These are phyloP conservation scores for Kalmanozyma brasiliensis DNA, from an alignment of 1,284 basidiomycete genomes.

Conservation along the genomic window DNA sequence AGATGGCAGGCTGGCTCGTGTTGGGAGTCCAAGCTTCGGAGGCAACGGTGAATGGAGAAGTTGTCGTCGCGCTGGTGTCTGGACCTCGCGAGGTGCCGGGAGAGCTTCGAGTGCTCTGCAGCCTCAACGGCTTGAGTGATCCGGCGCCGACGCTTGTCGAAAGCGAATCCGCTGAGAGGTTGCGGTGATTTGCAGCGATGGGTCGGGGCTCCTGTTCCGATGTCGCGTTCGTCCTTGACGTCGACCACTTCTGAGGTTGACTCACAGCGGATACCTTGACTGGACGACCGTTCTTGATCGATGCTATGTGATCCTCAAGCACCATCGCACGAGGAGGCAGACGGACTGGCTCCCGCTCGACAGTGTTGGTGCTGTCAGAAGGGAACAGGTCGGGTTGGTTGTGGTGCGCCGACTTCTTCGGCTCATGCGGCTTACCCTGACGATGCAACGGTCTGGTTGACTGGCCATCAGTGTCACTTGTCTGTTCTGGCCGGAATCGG, in stretches of 20 bases:
- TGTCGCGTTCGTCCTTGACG: too few relatives aligned
- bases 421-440: too few relatives aligned
- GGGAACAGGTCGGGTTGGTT: too few relatives aligned
- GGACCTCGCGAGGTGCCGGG: conserved; percentile 3
- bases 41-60: conserved; percentile 7
- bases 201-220: too few relatives aligned
- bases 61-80: conserved; percentile 14
- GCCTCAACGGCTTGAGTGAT: conserved; percentile 9
- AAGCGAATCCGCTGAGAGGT: too few relatives aligned
- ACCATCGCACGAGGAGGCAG: too few relatives aligned
- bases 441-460: too few relatives aligned
- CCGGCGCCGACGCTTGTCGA: too few relatives aligned
- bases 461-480: not conserved
- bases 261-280: not conserved
- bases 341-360: too few relatives aligned
- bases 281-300: not conserved
- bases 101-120: not conserved
- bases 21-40: conserved; percentile 28
- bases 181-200: too few relatives aligned
- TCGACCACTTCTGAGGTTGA: not conserved
- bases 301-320: not conserved
- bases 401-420: too few relatives aligned
- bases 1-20: conserved; percentile 14
- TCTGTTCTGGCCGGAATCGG: conserved; percentile 1
- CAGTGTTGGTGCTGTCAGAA: too few relatives aligned